phyloP scores from a whole-genome alignment of 169 alveolate genomes.

The Plasmodium blacklocki region DNA sequence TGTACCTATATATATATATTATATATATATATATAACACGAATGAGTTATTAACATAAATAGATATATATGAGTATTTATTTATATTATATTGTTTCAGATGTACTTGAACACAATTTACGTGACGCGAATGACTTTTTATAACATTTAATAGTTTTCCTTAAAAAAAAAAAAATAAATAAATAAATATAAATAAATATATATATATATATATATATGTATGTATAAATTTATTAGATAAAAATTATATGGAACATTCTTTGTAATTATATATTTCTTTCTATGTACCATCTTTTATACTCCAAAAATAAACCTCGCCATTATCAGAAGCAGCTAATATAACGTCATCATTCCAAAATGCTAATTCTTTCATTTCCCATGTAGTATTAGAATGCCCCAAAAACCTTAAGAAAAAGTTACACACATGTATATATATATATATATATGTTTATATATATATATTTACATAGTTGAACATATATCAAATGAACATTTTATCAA shows the following conservation, averaged over 20 bases:
- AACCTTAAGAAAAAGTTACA: slow-evolving; percentile 26
- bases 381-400: slow-evolving; percentile 79
- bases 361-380: slow-evolving; percentile 79
- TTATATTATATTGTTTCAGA: background rate
- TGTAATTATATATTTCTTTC: background rate
- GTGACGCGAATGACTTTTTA: slow-evolving; percentile 73
- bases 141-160: slow-evolving; percentile 76
- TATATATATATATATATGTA: background rate
- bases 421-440: slow-evolving; percentile 3
- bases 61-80: slow-evolving; percentile 1
- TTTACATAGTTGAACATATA: background rate
- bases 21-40: background rate
- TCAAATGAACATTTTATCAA: background rate
- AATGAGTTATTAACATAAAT: background rate
- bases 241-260: background rate
- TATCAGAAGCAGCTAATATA: slow-evolving; percentile 79
- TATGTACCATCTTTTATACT: slow-evolving; percentile 68
- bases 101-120: slow-evolving; percentile 80
- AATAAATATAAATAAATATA: background rate
- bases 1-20: slow-evolving; percentile 49
- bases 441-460: background rate
- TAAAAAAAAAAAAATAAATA: slow-evolving; percentile 3
- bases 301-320: slow-evolving; percentile 76
- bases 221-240: background rate
- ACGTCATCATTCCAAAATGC: slow-evolving; percentile 80